Percentiles rank a stretch among this genome's conserved stretches.
These are phyloP conservation scores for Lagenaria siceraria DNA, from an alignment of 306 rosid genomes.

Conservation along the genomic window DNA sequence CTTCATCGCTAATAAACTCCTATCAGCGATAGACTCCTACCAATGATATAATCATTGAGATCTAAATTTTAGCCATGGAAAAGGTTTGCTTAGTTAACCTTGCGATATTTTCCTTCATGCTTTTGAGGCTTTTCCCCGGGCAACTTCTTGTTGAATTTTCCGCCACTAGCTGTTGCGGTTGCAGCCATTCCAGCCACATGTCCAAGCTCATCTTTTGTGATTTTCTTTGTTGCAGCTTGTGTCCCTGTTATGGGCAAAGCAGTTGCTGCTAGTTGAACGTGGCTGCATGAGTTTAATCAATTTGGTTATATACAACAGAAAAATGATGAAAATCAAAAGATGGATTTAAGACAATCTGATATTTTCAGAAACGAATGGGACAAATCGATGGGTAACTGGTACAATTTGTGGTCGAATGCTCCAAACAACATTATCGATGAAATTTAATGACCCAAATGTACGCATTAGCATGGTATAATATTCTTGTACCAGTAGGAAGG, in stretches of 20 bases:
- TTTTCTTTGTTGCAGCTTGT: slow-evolving; percentile 50
- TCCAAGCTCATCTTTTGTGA: slow-evolving; percentile 59
- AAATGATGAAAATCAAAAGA: not conserved
- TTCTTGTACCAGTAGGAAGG: not conserved
- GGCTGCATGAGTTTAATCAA: slow-evolving; percentile 33
- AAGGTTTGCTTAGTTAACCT: slow-evolving; percentile 27
- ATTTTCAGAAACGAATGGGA: not conserved
- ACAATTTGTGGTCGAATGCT: not conserved
- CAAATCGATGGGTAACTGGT: not conserved
- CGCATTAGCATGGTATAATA: not conserved
- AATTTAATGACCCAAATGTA: not conserved
- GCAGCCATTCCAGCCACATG: slow-evolving; percentile 77
- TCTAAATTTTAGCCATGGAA: not conserved
- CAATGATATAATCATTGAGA: too few relatives aligned
- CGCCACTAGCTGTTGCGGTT: slow-evolving; percentile 86
- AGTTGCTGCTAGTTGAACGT: slow-evolving; percentile 76
- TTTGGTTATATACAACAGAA: not conserved
- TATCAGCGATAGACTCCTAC: too few relatives aligned
- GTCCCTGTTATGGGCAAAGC: slow-evolving; percentile 82
- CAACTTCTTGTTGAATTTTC: slow-evolving; percentile 80
- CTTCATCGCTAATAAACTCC: too few relatives aligned
- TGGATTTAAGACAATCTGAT: not conserved
- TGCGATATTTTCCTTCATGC: slow-evolving; percentile 68
- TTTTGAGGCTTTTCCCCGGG: slow-evolving; percentile 63
- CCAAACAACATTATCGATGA: not conserved